These are phyloP conservation scores for Pseudotsuga menziesii DNA, from an alignment of 75 land plant species.

Conservation along the genomic window DNA sequence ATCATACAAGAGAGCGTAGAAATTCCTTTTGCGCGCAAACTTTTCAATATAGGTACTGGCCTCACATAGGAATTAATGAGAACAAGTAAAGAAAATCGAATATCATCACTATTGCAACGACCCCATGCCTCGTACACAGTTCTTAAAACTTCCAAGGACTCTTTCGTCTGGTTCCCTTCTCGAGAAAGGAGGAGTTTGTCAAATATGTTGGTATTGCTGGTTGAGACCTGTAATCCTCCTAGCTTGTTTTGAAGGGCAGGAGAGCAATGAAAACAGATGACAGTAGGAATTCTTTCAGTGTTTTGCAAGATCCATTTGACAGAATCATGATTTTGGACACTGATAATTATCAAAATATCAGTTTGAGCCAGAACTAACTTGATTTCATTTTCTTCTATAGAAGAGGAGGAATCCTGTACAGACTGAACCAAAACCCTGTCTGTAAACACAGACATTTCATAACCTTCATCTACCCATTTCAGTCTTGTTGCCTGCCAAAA, in stretches of 20 bases:
- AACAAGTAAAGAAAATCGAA: slow-evolving; percentile 73
- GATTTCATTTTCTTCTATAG: slow-evolving; percentile 11
- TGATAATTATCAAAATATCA: slow-evolving; percentile 60
- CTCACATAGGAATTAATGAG: slow-evolving; percentile 83
- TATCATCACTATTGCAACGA: slow-evolving; percentile 76
- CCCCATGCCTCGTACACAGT: slow-evolving; percentile 84
- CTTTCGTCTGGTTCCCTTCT: slow-evolving; percentile 24
- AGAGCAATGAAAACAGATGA: slow-evolving; percentile 64
- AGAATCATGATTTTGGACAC: slow-evolving; percentile 46
- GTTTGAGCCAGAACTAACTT: slow-evolving; percentile 12
- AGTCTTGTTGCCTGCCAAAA: slow-evolving; percentile 63
- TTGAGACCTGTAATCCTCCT: slow-evolving; percentile 46
- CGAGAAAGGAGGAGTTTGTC: slow-evolving; percentile 15
- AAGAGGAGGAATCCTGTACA: background rate
- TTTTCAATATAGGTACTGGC: slow-evolving; percentile 72
- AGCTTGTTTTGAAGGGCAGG: slow-evolving; percentile 49
- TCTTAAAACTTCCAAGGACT: slow-evolving; percentile 44
- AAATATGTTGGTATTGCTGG: slow-evolving; percentile 22
- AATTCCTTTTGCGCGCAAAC: slow-evolving; percentile 72
- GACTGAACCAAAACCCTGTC: slow-evolving; percentile 31
- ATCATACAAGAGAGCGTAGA: slow-evolving; percentile 80
- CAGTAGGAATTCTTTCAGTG: slow-evolving; percentile 37
- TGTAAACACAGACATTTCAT: slow-evolving; percentile 65
- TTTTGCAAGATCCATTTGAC: slow-evolving; percentile 41
- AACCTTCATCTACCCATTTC: slow-evolving; percentile 78